Percentiles rank a stretch among this genome's conserved stretches.
These are phyloP conservation scores for Pseudocercospora fuligena DNA, from an alignment of 2,329 filamentous ascomycete species.

Conservation along the genomic window DNA sequence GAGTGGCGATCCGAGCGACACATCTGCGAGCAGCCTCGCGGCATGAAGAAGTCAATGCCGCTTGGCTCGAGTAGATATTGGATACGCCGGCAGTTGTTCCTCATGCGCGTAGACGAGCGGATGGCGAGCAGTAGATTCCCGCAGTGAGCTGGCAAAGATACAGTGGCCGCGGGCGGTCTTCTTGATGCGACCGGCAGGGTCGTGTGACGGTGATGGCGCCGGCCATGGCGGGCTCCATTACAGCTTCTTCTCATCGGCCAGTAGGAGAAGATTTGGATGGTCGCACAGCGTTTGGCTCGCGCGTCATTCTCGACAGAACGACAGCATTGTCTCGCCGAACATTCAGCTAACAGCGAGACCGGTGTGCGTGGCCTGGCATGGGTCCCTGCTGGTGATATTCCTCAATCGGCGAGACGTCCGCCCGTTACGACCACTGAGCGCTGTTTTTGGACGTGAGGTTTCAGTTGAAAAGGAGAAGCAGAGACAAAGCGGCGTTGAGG, in stretches of 20 bases:
- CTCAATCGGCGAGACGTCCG: background rate
- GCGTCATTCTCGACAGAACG: conserved; percentile 19
- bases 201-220: conserved; percentile 31
- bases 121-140: conserved; percentile 13
- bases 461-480: background rate
- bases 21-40: conserved; percentile 14
- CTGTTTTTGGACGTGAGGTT: background rate
- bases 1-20: conserved; percentile 11
- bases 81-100: conserved; percentile 23
- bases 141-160: conserved; percentile 1
- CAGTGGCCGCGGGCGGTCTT: conserved; percentile 22
- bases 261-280: conserved; percentile 11
- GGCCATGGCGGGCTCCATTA: conserved; percentile 11
- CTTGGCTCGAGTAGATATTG: conserved; percentile 16
- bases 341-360: background rate
- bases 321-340: conserved; percentile 26
- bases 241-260: conserved; percentile 11
- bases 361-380: background rate
- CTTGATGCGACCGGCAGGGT: conserved; percentile 24
- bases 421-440: background rate
- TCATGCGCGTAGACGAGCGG: conserved; percentile 28
- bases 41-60: conserved; percentile 11
- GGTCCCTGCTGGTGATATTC: background rate
- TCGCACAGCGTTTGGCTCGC: conserved; percentile 19
- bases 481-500: background rate